These are phyloP conservation scores for Silene coronaria DNA, from an alignment of 179 eudicot species.

Conservation along the genomic window DNA sequence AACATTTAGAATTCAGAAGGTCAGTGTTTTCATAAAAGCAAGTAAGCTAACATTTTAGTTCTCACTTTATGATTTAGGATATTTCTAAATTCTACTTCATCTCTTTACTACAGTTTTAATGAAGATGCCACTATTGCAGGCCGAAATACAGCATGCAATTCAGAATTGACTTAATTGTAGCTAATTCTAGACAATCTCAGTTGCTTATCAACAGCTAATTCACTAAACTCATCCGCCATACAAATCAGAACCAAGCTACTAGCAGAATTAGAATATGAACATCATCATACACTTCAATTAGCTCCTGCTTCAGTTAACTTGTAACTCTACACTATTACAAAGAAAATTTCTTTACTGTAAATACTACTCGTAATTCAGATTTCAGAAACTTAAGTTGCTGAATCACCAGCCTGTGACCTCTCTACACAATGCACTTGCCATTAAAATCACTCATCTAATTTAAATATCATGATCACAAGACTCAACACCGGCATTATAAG, in stretches of 20 bases:
- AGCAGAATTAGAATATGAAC: neutral
- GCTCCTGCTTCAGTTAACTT: neutral
- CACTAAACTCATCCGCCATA: neutral
- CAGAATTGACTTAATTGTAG: neutral
- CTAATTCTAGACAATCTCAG: neutral
- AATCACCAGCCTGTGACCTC: neutral
- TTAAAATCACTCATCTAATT: too few relatives aligned
- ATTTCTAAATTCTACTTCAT: neutral
- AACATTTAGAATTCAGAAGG: conserved; percentile 21
- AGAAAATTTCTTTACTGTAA: neutral
- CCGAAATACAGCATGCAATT: neutral
- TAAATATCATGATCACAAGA: too few relatives aligned
- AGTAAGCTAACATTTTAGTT: neutral
- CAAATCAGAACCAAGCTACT: neutral
- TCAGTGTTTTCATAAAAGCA: neutral
- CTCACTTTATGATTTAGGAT: neutral
- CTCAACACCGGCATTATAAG: too few relatives aligned
- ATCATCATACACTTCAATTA: neutral
- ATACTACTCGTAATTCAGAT: neutral
- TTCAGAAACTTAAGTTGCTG: neutral
- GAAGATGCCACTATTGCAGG: neutral
- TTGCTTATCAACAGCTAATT: neutral
- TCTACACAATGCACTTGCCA: neutral
- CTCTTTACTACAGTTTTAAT: neutral
- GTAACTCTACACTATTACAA: neutral